Percentiles rank a stretch among this genome's conserved stretches.
Conservation (phyloP, 495 filamentous ascomycete species). For the Aspergillus ostianus region DNA sequence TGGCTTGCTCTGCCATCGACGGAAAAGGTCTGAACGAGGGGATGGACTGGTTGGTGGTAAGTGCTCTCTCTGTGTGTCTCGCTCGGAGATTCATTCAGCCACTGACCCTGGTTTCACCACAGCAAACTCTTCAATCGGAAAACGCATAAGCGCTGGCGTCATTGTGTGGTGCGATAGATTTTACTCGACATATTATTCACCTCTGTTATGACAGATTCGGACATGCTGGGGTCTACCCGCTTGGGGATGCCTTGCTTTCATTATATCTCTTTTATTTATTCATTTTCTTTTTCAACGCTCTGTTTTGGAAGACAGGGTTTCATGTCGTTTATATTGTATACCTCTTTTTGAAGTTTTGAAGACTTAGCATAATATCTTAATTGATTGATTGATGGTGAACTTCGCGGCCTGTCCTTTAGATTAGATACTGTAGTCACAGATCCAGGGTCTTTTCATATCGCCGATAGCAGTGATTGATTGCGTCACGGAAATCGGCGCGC, state of each 20-base stretch:
- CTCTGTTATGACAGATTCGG: conserved; percentile 16
- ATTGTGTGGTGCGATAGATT: conserved; percentile 38
- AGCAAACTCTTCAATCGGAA: conserved; percentile 51
- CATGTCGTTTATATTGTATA: conserved; percentile 41
- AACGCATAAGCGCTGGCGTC: conserved; percentile 42
- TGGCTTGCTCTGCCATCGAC: conserved; percentile 94
- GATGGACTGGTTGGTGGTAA: conserved; percentile 98
- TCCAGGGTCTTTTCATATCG: no score
- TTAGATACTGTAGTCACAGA: not conserved
- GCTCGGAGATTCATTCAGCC: conserved; percentile 1
- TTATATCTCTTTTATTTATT: conserved; percentile 20
- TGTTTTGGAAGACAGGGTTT: conserved; percentile 22
- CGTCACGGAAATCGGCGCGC: not conserved
- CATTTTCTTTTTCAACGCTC: conserved; percentile 13
- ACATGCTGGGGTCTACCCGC: conserved; percentile 22
- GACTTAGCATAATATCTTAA: conserved; percentile 42
- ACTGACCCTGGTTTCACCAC: conserved; percentile 11
- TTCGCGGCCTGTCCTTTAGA: not conserved
- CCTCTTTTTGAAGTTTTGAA: conserved; percentile 27
- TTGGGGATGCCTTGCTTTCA: conserved; percentile 20
- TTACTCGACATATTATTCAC: conserved; percentile 36
- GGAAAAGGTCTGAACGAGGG: conserved; percentile 91
- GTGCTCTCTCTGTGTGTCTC: conserved; percentile 30
- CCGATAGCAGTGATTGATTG: not conserved
- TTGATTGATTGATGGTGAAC: conserved; percentile 18